These are phyloP conservation scores for Alternaria metachromatica DNA, from an alignment of 2,329 filamentous ascomycete species.

Conservation along the genomic window DNA sequence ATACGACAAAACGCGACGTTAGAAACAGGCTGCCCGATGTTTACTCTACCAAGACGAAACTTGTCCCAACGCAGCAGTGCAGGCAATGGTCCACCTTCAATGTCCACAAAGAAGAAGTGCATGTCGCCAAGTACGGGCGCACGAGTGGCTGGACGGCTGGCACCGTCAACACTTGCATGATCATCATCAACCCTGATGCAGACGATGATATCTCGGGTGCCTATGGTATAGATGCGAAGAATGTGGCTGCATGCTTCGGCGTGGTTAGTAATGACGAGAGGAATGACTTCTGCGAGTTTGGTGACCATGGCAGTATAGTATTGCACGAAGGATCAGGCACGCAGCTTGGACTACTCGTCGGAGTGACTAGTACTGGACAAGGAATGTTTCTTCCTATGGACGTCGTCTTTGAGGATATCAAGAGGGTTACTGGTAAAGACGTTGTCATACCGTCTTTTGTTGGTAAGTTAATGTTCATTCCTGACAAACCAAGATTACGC, in stretches of 20 bases:
- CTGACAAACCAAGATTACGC: fast-evolving
- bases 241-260: not conserved
- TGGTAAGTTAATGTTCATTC: fast-evolving
- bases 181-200: not conserved
- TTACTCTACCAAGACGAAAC: not conserved
- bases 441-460: not conserved
- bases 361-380: not conserved
- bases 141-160: not conserved
- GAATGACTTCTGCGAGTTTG: not conserved
- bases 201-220: not conserved
- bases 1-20: not conserved
- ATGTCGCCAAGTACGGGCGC: not conserved
- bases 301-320: not conserved
- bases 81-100: not conserved
- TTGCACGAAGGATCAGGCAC: not conserved
- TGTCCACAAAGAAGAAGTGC: not conserved
- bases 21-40: not conserved
- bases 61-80: not conserved
- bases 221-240: not conserved
- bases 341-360: not conserved
- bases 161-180: not conserved
- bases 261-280: not conserved
- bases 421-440: not conserved
- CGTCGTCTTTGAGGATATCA: not conserved
- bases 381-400: not conserved